phyloP scores from a whole-genome alignment of 192 early-diverging fungal species.

The Gaertneriomyces semiglobifer region DNA sequence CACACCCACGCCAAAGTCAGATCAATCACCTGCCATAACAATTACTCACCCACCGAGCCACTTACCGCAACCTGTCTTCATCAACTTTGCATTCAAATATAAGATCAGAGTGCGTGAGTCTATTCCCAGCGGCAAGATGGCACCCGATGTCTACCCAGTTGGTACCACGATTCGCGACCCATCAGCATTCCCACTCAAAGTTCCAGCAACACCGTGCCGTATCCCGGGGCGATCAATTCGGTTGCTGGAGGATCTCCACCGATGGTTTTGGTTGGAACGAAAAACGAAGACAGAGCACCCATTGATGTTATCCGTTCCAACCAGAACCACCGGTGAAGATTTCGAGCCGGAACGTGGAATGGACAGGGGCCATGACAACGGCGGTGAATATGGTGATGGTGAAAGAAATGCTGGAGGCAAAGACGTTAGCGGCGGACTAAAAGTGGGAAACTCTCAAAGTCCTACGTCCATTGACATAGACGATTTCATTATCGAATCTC shows the following conservation, averaged over 20 bases:
- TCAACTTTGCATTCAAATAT: conserved; percentile 4
- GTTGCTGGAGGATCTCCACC: neutral
- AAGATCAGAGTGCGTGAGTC: neutral
- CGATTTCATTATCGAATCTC: too few relatives aligned
- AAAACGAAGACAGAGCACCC: too few relatives aligned
- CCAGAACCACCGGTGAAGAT: too few relatives aligned
- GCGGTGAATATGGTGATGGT: too few relatives aligned
- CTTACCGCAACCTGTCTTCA: neutral
- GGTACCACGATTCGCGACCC: neutral
- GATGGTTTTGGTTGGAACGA: too few relatives aligned
- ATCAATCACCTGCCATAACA: neutral
- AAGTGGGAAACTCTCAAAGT: too few relatives aligned
- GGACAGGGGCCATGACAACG: too few relatives aligned
- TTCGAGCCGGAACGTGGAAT: too few relatives aligned
- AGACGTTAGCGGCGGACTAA: too few relatives aligned
- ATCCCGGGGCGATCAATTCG: neutral
- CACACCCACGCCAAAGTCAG: neutral
- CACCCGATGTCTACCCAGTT: neutral
- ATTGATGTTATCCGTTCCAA: too few relatives aligned
- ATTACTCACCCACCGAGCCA: neutral
- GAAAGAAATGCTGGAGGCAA: too few relatives aligned
- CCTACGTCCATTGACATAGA: too few relatives aligned
- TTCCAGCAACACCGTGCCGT: neutral
- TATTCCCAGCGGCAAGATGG: neutral
- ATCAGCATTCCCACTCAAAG: neutral